These are phyloP conservation scores for Pleoardoris graminearum DNA, from an alignment of 2,329 filamentous ascomycete species.

Conservation along the genomic window DNA sequence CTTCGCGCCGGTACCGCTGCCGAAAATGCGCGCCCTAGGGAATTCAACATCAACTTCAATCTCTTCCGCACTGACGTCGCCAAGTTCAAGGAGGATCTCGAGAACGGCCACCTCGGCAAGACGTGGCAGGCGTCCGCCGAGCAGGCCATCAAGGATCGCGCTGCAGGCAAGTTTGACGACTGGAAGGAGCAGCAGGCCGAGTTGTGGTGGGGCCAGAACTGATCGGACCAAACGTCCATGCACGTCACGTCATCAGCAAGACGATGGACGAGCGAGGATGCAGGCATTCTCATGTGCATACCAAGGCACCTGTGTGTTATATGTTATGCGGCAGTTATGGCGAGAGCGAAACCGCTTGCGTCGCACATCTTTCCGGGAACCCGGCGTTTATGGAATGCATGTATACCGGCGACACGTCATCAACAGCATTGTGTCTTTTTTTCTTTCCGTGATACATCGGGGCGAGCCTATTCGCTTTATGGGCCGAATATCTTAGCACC, in stretches of 20 bases:
- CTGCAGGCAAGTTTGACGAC: conserved; percentile 59
- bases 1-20: conserved; percentile 18
- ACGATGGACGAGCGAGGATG: not conserved
- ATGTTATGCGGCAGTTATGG: not conserved
- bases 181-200: conserved; percentile 61
- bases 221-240: not conserved
- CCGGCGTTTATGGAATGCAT: not conserved
- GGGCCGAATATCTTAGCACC: not conserved
- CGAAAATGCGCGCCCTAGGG: conserved; percentile 23
- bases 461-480: not conserved
- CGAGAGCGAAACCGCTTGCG: conserved; percentile 5
- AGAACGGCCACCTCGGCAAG: conserved; percentile 59
- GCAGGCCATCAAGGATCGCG: conserved; percentile 56
- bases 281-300: conserved; percentile 1
- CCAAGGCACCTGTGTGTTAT: not conserved
- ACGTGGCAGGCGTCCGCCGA: conserved; percentile 61
- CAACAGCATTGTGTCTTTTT: not conserved
- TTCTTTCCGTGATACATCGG: not conserved
- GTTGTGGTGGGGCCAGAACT: conserved; percentile 61
- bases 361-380: conserved; percentile 1
- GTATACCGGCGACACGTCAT: not conserved
- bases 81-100: conserved; percentile 60
- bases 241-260: not conserved
- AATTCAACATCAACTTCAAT: conserved; percentile 39
- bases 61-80: conserved; percentile 58